These are phyloP conservation scores for Melaleuca alternifolia DNA, from an alignment of 345 rosid genomes.

Conservation along the genomic window DNA sequence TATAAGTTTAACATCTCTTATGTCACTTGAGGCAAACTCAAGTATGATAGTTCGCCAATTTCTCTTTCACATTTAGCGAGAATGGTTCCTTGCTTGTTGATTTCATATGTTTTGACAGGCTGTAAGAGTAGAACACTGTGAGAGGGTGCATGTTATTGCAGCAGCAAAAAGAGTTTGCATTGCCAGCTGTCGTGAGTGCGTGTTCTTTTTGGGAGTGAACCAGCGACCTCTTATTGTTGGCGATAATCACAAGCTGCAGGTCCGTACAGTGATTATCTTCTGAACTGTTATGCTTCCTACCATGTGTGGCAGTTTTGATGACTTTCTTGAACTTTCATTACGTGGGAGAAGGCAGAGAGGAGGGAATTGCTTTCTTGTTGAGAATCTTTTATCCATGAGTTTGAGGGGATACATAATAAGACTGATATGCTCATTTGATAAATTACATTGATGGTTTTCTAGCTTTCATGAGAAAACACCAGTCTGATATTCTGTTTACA, in stretches of 20 bases:
- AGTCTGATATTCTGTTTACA: background rate
- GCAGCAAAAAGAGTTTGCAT: slow-evolving; percentile 88
- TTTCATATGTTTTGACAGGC: slow-evolving; percentile 37
- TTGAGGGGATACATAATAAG: background rate
- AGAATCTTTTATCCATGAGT: background rate
- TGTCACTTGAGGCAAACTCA: background rate
- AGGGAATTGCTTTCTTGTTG: background rate
- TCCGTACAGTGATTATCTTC: slow-evolving; percentile 9
- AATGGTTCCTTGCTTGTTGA: background rate
- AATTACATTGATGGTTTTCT: background rate
- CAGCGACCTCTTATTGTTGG: slow-evolving; percentile 97
- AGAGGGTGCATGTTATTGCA: slow-evolving; percentile 91
- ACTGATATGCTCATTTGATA: background rate
- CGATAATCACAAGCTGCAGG: slow-evolving; percentile 98
- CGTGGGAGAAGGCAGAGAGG: background rate
- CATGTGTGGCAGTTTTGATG: background rate
- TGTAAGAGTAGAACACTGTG: slow-evolving; percentile 91
- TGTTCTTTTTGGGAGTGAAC: slow-evolving; percentile 96
- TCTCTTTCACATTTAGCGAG: background rate
- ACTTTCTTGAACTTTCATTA: background rate
- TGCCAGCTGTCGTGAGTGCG: slow-evolving; percentile 94
- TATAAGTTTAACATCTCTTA: background rate
- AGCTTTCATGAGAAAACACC: background rate
- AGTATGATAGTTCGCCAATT: background rate
- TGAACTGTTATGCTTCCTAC: background rate